Conservation (phyloP, 163 green algal species). For the Trebouxia gelatinosa region DNA sequence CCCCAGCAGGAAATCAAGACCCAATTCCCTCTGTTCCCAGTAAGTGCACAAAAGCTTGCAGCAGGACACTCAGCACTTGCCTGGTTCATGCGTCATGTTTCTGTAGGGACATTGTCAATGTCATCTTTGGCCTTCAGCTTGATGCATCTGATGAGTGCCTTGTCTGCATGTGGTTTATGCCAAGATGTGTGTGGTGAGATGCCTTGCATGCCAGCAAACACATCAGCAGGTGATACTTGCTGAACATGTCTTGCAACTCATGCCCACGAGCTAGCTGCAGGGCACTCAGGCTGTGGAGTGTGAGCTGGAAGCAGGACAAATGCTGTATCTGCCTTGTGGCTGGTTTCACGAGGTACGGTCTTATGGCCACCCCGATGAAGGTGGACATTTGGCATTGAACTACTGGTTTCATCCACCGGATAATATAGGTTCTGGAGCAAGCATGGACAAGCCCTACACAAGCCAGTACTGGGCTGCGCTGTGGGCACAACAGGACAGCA, state of each 20-base stretch:
- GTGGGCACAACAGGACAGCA: not conserved
- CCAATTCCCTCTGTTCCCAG: slow-evolving; percentile 52
- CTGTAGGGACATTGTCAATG: no score
- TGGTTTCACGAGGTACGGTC: slow-evolving; percentile 83
- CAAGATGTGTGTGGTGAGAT: no score
- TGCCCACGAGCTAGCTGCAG: slow-evolving; percentile 30
- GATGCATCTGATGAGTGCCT: no score
- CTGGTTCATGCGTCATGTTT: no score
- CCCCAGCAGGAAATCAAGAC: slow-evolving; percentile 33
- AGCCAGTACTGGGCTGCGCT: not conserved
- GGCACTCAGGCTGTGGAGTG: slow-evolving; percentile 39
- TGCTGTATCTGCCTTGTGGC: slow-evolving; percentile 75
- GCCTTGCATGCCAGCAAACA: no score
- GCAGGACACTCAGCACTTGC: no score
- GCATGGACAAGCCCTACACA: not conserved
- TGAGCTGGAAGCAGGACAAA: slow-evolving; percentile 56
- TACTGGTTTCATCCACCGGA: slow-evolving; percentile 85
- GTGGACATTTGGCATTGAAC: slow-evolving; percentile 72
- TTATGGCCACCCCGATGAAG: slow-evolving; percentile 15
- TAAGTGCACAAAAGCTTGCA: no score
- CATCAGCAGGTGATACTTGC: no score
- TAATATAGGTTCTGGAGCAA: slow-evolving; percentile 53
- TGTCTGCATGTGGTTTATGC: no score
- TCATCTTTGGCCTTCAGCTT: no score
- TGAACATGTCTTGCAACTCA: no score